Evolutionary conservation across 1,139 yeast species (phyloP), one percentile per base, ranked within the genome.

Genomic region (Scheffersomyces quercinus): DNA sequence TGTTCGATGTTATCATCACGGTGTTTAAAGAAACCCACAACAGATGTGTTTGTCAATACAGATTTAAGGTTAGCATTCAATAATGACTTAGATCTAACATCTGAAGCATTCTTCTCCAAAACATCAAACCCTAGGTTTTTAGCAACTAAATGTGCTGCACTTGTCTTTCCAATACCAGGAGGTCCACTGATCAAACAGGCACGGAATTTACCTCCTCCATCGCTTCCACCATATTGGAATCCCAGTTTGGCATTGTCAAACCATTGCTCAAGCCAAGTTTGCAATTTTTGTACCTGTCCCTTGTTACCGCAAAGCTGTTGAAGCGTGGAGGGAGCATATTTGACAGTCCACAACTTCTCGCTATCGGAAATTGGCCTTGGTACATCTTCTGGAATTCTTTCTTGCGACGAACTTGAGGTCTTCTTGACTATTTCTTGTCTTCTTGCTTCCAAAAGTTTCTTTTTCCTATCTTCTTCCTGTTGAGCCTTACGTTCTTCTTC

Each of bases 241-340:
- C 79, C 83, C 13, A 67, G 60, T 46, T 74, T 78, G 36, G 81
- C 69, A 51, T 81, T 77, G 0, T 67, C 67, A 46, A 80, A 82
- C 97, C 98, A 93, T 54, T 80, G 77, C n/a, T 65, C 65, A 20
- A 93, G 73, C 99, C 99, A 93, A 30, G 62, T 72, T 34, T 75
- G 72, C 39, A 93, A 71, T 58, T 82, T 81, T 33, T 72, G 70
- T 3, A 95, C 83, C 42, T 82, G 82, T 1, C 88, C 82, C 60
- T 88, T 89, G 62, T 93, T 93, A 45, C 99, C 99, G 67, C 97
- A 90, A 32, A 93, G 81, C 52, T 93, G 97, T 34, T 71, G 72
- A 39, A 85, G 51, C 35, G 74, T 75, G 1, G 81, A 77, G 5
- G 99, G 99, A 0, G 99, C 98, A 65, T 93, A 88, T 61, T 84